Evolutionary conservation across 352 stramenopile genomes (phyloP).

Genomic region (Elongisporangium prolatum): DNA sequence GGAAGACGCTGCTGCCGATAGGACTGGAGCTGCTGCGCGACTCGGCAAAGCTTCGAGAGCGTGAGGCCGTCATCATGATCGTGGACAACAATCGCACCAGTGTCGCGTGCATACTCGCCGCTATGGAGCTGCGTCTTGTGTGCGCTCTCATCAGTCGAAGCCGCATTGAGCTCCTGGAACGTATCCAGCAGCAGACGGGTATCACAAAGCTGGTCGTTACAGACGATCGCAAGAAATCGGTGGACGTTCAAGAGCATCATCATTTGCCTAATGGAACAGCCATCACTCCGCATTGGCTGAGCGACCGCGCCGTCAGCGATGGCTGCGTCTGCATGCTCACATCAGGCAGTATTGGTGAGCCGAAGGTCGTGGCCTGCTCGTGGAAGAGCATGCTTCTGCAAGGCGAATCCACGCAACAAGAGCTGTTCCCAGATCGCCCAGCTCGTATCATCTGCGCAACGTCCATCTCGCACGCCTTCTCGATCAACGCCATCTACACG

Average conservation of each 20-base stretch:
- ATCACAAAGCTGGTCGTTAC: conserved; percentile 56
- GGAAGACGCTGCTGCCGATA: conserved; percentile 35
- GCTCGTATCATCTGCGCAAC: conserved; percentile 69
- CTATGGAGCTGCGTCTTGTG: conserved; percentile 57
- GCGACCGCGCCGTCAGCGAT: conserved; percentile 19
- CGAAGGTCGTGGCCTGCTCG: conserved; percentile 75
- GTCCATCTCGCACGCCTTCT: conserved; percentile 83
- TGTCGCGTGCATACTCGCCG: conserved; percentile 65
- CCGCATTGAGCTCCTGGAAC: conserved; percentile 37
- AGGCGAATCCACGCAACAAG: conserved; percentile 63
- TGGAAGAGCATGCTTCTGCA: conserved; percentile 79
- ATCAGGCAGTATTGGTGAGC: conserved; percentile 69
- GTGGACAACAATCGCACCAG: conserved; percentile 71
- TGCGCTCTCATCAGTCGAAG: conserved; percentile 48
- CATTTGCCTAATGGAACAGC: background rate
- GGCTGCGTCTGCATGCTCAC: conserved; percentile 75
- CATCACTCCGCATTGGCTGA: conserved; percentile 26
- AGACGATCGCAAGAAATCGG: conserved; percentile 19
- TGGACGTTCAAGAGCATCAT: conserved; percentile 14
- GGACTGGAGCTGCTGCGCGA: conserved; percentile 33
- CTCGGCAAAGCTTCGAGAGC: conserved; percentile 19
- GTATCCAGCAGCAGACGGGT: conserved; percentile 51
- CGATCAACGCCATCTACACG: conserved; percentile 83
- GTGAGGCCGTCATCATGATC: conserved; percentile 60
- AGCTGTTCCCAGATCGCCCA: conserved; percentile 61